These are phyloP conservation scores for Marsdenia floribunda DNA, from an alignment of 257 asterid species.

Conservation along the genomic window DNA sequence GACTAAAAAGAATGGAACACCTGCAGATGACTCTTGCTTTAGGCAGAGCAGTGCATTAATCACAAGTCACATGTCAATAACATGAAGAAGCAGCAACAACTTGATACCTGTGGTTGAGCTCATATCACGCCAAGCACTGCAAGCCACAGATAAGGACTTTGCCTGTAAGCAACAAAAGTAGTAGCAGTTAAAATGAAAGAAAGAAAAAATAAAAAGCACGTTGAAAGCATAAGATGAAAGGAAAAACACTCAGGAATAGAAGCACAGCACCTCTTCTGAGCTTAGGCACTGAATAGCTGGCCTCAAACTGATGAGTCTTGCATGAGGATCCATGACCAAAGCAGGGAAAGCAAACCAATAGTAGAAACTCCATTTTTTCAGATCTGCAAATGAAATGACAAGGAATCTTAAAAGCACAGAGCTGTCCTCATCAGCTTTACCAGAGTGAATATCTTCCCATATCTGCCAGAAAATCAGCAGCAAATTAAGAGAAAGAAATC, in stretches of 20 bases:
- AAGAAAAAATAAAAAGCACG: neutral
- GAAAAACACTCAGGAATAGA: slow-evolving; percentile 12
- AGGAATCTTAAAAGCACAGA: slow-evolving; percentile 75
- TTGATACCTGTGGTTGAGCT: slow-evolving; percentile 64
- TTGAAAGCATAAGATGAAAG: slow-evolving; percentile 9
- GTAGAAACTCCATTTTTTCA: slow-evolving; percentile 84
- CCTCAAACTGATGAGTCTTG: slow-evolving; percentile 53
- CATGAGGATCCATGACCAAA: slow-evolving; percentile 82
- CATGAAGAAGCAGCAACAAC: slow-evolving; percentile 16
- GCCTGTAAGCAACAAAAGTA: slow-evolving; percentile 35
- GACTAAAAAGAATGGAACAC: slow-evolving; percentile 78
- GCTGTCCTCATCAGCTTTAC: slow-evolving; percentile 74
- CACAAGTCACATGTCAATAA: neutral
- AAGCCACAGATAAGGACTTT: slow-evolving; percentile 53
- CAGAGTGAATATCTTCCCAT: slow-evolving; percentile 78
- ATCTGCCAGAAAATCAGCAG: slow-evolving; percentile 44
- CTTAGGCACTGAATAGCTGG: slow-evolving; percentile 76
- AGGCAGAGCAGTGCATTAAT: slow-evolving; percentile 14
- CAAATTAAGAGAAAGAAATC: slow-evolving; percentile 3
- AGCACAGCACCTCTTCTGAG: slow-evolving; percentile 53
- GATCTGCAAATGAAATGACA: slow-evolving; percentile 89
- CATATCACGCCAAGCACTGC: slow-evolving; percentile 77
- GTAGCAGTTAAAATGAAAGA: slow-evolving; percentile 12
- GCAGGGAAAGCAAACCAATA: slow-evolving; percentile 99
- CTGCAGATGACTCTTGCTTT: slow-evolving; percentile 37